Evolutionary conservation across 2,329 filamentous ascomycete genomes (phyloP).

Genomic region (Monosporascus sp.): DNA sequence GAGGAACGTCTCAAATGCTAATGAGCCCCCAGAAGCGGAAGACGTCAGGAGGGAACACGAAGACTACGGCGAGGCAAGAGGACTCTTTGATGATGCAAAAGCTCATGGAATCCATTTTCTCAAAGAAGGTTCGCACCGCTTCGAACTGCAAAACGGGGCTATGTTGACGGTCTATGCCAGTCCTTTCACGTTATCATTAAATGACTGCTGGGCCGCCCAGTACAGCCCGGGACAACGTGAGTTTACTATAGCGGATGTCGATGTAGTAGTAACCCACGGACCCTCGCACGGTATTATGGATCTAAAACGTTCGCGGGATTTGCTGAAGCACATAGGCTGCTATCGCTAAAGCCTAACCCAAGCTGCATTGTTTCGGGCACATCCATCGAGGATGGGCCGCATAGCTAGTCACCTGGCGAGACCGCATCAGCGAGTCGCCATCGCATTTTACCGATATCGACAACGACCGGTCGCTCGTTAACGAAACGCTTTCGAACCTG

Average conservation of each 20-base stretch:
- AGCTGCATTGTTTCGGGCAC: slow-evolving; percentile 52
- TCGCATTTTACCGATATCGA: slow-evolving; percentile 40
- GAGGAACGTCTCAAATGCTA: slow-evolving; percentile 18
- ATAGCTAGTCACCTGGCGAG: slow-evolving; percentile 46
- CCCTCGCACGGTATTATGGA: slow-evolving; percentile 41
- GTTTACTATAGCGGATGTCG: too few relatives aligned
- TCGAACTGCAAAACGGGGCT: too few relatives aligned
- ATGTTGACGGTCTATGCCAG: too few relatives aligned
- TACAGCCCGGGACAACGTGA: too few relatives aligned
- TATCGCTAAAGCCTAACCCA: slow-evolving; percentile 35
- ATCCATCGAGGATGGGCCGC: slow-evolving; percentile 56
- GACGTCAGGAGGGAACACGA: slow-evolving; percentile 31
- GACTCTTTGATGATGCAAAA: slow-evolving; percentile 16
- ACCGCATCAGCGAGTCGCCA: slow-evolving; percentile 15
- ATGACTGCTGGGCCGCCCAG: too few relatives aligned
- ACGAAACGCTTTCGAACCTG: slow-evolving; percentile 29
- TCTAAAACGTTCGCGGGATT: neutral
- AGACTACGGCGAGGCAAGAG: slow-evolving; percentile 17
- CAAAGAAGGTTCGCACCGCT: too few relatives aligned
- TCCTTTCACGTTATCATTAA: too few relatives aligned
- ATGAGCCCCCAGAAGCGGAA: slow-evolving; percentile 8
- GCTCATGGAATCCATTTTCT: too few relatives aligned
- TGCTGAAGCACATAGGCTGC: slow-evolving; percentile 37
- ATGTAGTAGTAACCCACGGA: too few relatives aligned
- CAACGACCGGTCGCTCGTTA: slow-evolving; percentile 28